Evolutionary conservation across 2,329 filamentous ascomycete genomes (phyloP).

Genomic region (Penicillium digitatum): DNA sequence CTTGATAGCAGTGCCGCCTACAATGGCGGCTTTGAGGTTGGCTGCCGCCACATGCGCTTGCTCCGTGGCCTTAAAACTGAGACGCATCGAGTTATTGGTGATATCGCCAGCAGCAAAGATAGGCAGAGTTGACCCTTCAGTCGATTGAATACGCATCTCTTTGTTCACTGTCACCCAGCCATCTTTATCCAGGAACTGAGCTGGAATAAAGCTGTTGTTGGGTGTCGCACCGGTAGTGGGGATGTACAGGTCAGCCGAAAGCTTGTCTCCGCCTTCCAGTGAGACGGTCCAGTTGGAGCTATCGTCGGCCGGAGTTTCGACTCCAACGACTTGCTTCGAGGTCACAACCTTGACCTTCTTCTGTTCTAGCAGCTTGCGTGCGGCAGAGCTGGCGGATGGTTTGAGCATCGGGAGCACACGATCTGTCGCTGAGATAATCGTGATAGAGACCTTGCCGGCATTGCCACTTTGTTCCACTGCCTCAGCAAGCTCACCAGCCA

Average conservation of each 20-base stretch:
- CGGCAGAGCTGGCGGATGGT: slow-evolving; percentile 34
- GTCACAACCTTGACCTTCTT: slow-evolving; percentile 48
- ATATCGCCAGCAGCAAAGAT: slow-evolving; percentile 35
- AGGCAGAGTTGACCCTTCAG: slow-evolving; percentile 9
- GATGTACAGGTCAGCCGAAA: slow-evolving; percentile 52
- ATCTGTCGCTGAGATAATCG: slow-evolving; percentile 31
- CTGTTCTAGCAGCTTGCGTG: slow-evolving; percentile 46
- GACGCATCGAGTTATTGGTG: slow-evolving; percentile 26
- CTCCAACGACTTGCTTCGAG: slow-evolving; percentile 28
- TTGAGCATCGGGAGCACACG: slow-evolving; percentile 30
- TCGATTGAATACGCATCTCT: slow-evolving; percentile 25
- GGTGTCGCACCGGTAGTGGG: slow-evolving; percentile 51
- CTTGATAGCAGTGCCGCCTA: slow-evolving; percentile 16
- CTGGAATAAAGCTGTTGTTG: slow-evolving; percentile 52
- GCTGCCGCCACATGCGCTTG: slow-evolving; percentile 25
- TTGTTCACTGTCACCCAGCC: slow-evolving; percentile 50
- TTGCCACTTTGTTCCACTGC: slow-evolving; percentile 26
- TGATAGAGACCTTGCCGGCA: slow-evolving; percentile 39
- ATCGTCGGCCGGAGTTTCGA: slow-evolving; percentile 29
- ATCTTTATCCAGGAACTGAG: slow-evolving; percentile 43
- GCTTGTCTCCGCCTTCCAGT: slow-evolving; percentile 46
- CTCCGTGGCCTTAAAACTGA: slow-evolving; percentile 26
- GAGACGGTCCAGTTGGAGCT: slow-evolving; percentile 41
- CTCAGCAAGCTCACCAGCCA: slow-evolving; percentile 49
- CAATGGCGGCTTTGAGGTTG: slow-evolving; percentile 30